Base-by-base conservation (phyloP, 345 rosid species). In the Hypericum androsaemum region DNA sequence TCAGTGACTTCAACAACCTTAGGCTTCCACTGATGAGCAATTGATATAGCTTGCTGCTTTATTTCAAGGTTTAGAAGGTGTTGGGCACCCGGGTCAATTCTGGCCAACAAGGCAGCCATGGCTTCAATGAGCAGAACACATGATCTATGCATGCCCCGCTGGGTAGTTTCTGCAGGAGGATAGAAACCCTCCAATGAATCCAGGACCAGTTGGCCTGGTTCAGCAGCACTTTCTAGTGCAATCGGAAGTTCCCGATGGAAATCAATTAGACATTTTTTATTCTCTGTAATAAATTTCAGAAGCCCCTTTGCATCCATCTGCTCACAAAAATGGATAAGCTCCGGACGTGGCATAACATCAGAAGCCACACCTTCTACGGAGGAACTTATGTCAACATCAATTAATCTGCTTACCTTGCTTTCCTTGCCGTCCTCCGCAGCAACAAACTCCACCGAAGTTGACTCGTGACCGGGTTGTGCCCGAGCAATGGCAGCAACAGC, bases 261-360 rank as follows among this genome's bases (percentile, higher is more conserved):
- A 62, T 64, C 64, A 76, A 56, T 47, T 39, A 78, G 16, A 45
- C 53, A 63, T 63, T 73, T 78, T 58, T 59, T 67, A 51, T 78
- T 78, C 73, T 73, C 77, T 70, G 66, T 41, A 43, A 60, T 39
- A 62, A 67, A 81, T 58, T 53, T 70, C 58, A 69, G 70, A 57
- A 78, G 80, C 53, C 84, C 88, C 54, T 72, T 66, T 55, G 78
- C 71, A 71, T 81, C 84, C 88, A 78, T 81, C 75, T 76, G 76
- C 78, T 76, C 60, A 59, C 88, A 81, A 67, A 76, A 71, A 64
- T 69, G 69, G 13, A 55, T 65, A 37, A 81, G 67, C 71, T 78
- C 78, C 51, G 65, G 78, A 48, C 66, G 67, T 60, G 78, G 71
- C 76, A 71, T 67, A 54, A 65, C 70, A 62, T 67, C 71, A 47